A percentile compares a stretch with the other conserved stretches of the same genome.
These are phyloP conservation scores for Leishmania lainsoni DNA, from an alignment of 208 protist species.

Conservation along the genomic window DNA sequence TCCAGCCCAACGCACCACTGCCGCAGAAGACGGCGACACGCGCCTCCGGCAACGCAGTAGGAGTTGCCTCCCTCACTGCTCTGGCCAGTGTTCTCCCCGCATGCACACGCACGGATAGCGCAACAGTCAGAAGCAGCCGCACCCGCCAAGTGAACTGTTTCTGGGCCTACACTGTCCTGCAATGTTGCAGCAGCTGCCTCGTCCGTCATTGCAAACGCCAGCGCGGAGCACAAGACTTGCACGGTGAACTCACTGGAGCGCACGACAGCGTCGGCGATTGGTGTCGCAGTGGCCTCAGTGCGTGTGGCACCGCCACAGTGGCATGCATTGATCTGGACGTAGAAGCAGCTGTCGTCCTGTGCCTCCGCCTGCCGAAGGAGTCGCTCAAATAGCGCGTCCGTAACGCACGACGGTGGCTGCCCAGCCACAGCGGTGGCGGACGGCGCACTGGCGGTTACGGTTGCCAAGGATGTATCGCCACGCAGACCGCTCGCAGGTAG, in stretches of 20 bases:
- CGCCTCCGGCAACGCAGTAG: not conserved
- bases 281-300: not conserved
- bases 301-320: not conserved
- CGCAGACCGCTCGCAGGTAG: not conserved
- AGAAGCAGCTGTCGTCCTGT: conserved; percentile 9
- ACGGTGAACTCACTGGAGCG: not conserved
- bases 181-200: not conserved
- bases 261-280: not conserved
- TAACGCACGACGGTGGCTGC: not conserved
- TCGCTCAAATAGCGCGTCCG: not conserved
- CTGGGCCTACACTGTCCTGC: not conserved
- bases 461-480: not conserved
- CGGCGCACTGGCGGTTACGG: not conserved
- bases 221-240: conserved; percentile 3
- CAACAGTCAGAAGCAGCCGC: not conserved
- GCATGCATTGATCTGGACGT: not conserved
- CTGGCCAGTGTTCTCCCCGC: not conserved
- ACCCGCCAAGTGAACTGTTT: not conserved
- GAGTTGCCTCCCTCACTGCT: not conserved
- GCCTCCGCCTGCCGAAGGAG: not conserved
- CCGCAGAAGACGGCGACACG: not conserved
- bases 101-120: not conserved
- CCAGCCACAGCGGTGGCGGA: not conserved
- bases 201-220: not conserved
- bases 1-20: conserved; percentile 22